Conservation (phyloP, 345 rosid genomes). For the Citrus inodora region DNA sequence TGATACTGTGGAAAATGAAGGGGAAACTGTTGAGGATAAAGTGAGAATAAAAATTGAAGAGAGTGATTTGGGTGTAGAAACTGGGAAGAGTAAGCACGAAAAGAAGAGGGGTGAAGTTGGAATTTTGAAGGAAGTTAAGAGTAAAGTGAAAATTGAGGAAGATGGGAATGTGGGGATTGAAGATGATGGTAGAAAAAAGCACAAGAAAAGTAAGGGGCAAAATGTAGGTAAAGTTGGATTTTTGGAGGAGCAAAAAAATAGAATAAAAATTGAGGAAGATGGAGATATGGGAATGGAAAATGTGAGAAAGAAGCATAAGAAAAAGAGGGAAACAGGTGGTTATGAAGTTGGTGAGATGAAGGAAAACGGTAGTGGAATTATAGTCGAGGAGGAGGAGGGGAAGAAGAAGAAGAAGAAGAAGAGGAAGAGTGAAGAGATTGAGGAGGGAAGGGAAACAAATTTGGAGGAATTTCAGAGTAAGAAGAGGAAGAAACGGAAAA, state of each 20-base stretch:
- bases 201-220: neutral
- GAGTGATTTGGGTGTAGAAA: neutral
- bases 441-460: constrained; percentile 15
- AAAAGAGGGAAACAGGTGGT: neutral
- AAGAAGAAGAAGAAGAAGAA: constrained; percentile 13
- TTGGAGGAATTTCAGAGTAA: constrained; percentile 31
- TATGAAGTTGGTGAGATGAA: neutral
- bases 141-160: neutral
- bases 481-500: constrained; percentile 40
- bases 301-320: constrained; percentile 15
- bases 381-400: constrained; percentile 2
- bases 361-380: neutral
- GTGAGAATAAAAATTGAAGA: neutral
- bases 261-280: constrained; percentile 1
- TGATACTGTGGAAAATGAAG: constrained; percentile 13
- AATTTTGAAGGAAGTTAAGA: neutral
- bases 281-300: constrained; percentile 6
- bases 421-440: constrained; percentile 26
- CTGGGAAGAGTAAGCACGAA: constrained; percentile 7
- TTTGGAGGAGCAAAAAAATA: constrained; percentile 2
- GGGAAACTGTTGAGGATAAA: neutral
- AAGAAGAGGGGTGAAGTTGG: constrained; percentile 4
- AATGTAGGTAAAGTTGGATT: neutral
- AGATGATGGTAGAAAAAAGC: neutral
- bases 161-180: neutral